Evolutionary conservation across 345 rosid species (phyloP), one percentile per base, ranked within the genome.

Genomic region (Salix arbutifolia): DNA sequence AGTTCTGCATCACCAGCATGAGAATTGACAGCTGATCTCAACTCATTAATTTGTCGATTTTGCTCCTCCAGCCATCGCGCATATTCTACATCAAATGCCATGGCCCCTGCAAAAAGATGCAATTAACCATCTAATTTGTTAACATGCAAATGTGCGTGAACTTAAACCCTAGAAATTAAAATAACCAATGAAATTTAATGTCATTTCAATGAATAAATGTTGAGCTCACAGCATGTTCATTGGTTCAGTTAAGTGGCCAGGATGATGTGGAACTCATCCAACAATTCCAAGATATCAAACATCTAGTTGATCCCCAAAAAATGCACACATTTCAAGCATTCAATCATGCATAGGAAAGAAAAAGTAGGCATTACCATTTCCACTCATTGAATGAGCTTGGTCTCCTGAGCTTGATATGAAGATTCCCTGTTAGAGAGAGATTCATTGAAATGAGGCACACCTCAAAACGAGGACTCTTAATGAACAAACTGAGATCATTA

Each of bases 1-100:
- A 96, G 99, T 80, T 96, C 98, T 28, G 93, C 79, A 79, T 96
- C 99, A 71, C 97, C 90, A 38, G 99, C 98, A 84, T 96, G 99
- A 18, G 98, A 90, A 76, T 89, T 94, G 72, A 96, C 90, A 6
- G 99, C 98, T 31, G 96, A 86, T 80, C 98, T 91, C 82, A 96
- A 90, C 86, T 96, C 99, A 78, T 90, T 94, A 78, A 94, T 86
- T 80, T 89, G 90, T 42, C 87, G 85, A 75, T 88, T 92, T 76
- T 96, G 91, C 64, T 96, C 99, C 85, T 96, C 99, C 14, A 87
- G 83, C 99, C 98, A 96, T 79, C 99, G 83, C 60, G 92, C 87
- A 87, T 94, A 88, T 79, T 96, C 98, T 74, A 87, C 97, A 79
- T 96, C 98, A 88, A 96, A 96, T 61, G 98, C 93, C 93, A 94